Evolutionary conservation across 2,329 filamentous ascomycete genomes (phyloP).

Genomic region (Neurospora sp.): DNA sequence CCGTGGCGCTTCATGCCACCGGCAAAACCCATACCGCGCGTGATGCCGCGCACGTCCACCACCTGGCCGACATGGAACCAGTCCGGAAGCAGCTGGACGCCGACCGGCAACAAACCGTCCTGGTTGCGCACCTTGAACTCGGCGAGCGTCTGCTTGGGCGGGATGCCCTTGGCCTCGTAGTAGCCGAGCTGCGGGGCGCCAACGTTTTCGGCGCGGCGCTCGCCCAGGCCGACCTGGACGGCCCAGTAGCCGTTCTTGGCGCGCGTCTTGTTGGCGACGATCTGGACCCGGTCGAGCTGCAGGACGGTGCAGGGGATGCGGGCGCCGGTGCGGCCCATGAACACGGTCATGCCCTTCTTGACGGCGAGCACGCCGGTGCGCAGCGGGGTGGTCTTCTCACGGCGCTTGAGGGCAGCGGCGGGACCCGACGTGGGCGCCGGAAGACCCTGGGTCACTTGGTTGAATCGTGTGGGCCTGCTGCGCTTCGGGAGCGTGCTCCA

Average conservation of each 20-base stretch:
- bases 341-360: constrained; percentile 93
- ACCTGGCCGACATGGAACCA: constrained; percentile 90
- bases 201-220: constrained; percentile 64
- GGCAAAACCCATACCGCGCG: constrained; percentile 84
- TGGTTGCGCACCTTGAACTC: constrained; percentile 80
- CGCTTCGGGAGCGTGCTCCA: constrained; percentile 43
- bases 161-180: constrained; percentile 71
- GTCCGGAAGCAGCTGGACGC: constrained; percentile 66
- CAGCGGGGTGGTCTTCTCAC: constrained; percentile 48
- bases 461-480: constrained; percentile 50
- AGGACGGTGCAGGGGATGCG: constrained; percentile 84
- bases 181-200: constrained; percentile 80
- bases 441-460: constrained; percentile 46
- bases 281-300: constrained; percentile 86
- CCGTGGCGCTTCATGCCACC: constrained; percentile 98
- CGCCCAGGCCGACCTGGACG: constrained; percentile 77
- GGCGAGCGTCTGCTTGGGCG: constrained; percentile 71
- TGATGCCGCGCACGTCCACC: constrained; percentile 73
- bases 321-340: constrained; percentile 71
- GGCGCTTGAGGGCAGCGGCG: constrained; percentile 50
- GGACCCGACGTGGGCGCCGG: constrained; percentile 48
- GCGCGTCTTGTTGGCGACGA: constrained; percentile 76
- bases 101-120: constrained; percentile 65
- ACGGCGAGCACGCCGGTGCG: constrained; percentile 75
- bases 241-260: constrained; percentile 84